Evolutionary conservation across 2,329 filamentous ascomycete species (phyloP).

Genomic region (Alternaria alternata): DNA sequence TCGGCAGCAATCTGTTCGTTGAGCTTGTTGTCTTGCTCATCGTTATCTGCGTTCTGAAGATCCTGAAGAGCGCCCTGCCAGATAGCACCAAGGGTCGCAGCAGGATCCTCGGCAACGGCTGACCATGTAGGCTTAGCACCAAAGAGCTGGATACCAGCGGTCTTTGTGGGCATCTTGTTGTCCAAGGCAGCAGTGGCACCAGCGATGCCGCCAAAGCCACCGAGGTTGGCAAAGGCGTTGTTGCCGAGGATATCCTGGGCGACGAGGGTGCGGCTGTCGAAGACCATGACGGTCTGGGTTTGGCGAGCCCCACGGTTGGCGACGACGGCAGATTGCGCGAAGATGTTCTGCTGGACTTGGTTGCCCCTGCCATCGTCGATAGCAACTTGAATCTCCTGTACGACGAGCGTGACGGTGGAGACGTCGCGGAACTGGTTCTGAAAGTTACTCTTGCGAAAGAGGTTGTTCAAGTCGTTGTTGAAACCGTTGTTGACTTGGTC

Average conservation of each 20-base stretch:
- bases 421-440: constrained; percentile 28
- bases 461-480: constrained; percentile 43
- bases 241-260: constrained; percentile 37
- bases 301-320: constrained; percentile 38
- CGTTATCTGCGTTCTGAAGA: constrained; percentile 33
- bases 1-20: constrained; percentile 31
- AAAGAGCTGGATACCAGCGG: constrained; percentile 38
- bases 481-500: constrained; percentile 41
- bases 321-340: constrained; percentile 38
- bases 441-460: constrained; percentile 42
- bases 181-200: constrained; percentile 20
- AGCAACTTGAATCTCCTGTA: constrained; percentile 41
- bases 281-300: constrained; percentile 43
- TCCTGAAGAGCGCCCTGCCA: constrained; percentile 40
- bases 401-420: constrained; percentile 40
- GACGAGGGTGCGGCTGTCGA: constrained; percentile 35
- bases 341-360: constrained; percentile 35
- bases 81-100: constrained; percentile 36
- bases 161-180: constrained; percentile 31
- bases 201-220: constrained; percentile 22
- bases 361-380: constrained; percentile 38
- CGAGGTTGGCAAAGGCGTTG: constrained; percentile 23
- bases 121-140: constrained; percentile 39
- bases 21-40: constrained; percentile 31
- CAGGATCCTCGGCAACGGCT: constrained; percentile 36